Conservation (phyloP, 768 basidiomycete genomes). For the Harrya chromipes region DNA sequence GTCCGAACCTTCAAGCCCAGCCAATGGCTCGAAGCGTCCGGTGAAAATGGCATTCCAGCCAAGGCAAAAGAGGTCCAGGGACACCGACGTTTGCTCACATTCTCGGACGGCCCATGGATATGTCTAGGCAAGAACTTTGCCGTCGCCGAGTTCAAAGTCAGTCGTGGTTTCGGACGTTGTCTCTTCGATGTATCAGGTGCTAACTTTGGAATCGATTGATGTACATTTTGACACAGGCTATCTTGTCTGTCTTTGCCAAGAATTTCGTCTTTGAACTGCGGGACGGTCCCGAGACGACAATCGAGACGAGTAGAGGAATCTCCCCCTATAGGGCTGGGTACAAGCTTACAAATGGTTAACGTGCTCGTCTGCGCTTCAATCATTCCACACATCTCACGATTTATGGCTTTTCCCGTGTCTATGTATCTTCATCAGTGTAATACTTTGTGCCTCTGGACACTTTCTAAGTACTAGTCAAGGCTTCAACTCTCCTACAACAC, state of each 20-base stretch:
- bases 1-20: slow-evolving; percentile 58
- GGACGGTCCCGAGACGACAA: slow-evolving; percentile 36
- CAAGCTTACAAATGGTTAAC: neutral
- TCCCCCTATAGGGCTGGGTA: slow-evolving; percentile 9
- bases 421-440: too few species aligned
- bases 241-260: slow-evolving; percentile 39
- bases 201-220: too few species aligned
- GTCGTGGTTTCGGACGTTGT: neutral
- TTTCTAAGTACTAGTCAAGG: too few species aligned
- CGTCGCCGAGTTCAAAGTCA: slow-evolving; percentile 34
- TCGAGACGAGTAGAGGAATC: slow-evolving; percentile 15
- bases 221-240: slow-evolving; percentile 29
- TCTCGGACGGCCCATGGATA: slow-evolving; percentile 47
- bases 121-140: slow-evolving; percentile 54
- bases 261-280: slow-evolving; percentile 36
- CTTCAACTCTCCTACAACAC: too few species aligned
- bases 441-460: too few species aligned
- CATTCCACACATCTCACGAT: too few species aligned
- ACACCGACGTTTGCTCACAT: slow-evolving; percentile 48
- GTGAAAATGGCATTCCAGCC: slow-evolving; percentile 17
- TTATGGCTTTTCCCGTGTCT: too few species aligned
- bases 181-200: too few species aligned
- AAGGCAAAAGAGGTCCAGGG: slow-evolving; percentile 44
- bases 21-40: slow-evolving; percentile 50
- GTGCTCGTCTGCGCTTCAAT: too few species aligned